A percentile compares a stretch with the other conserved stretches of the same genome.
Evolutionary conservation across 352 stramenopile species (phyloP).

Genomic region (Phytophthora parvispora): DNA sequence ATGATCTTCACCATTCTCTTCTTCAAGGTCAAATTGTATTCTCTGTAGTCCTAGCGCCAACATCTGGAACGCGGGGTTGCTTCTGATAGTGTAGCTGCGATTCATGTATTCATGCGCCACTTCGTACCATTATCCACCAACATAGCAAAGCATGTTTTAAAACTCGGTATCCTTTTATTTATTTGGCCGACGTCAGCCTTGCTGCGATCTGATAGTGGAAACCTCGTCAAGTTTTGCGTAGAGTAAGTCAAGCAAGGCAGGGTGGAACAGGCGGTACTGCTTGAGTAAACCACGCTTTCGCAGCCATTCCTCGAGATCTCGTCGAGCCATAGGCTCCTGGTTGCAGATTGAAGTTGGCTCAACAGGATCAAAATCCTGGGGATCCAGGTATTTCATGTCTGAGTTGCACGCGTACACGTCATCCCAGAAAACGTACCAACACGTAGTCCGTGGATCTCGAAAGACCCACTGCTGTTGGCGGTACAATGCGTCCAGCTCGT

Average conservation of each 20-base stretch:
- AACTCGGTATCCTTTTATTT: too few species aligned
- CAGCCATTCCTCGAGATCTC: conserved; percentile 29
- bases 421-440: conserved; percentile 58
- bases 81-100: background rate
- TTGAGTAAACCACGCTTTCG: conserved; percentile 5
- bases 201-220: background rate
- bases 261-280: background rate
- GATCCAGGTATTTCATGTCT: conserved; percentile 22
- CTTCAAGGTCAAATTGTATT: conserved; percentile 57
- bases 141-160: background rate
- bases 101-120: background rate
- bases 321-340: conserved; percentile 24
- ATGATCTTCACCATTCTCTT: conserved; percentile 51
- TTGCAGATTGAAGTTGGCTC: conserved; percentile 35
- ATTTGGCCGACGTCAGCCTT: too few species aligned
- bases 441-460: conserved; percentile 20
- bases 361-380: conserved; percentile 21
- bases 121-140: background rate
- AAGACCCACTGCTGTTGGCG: conserved; percentile 24
- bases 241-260: background rate
- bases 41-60: too few species aligned
- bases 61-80: background rate
- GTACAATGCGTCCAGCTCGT: conserved; percentile 7
- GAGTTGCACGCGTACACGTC: conserved; percentile 41
- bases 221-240: background rate